Percentiles rank a stretch among this genome's conserved stretches.
phyloP scores from a whole-genome alignment of 345 rosid genomes.

The Arabis hirsuta region DNA sequence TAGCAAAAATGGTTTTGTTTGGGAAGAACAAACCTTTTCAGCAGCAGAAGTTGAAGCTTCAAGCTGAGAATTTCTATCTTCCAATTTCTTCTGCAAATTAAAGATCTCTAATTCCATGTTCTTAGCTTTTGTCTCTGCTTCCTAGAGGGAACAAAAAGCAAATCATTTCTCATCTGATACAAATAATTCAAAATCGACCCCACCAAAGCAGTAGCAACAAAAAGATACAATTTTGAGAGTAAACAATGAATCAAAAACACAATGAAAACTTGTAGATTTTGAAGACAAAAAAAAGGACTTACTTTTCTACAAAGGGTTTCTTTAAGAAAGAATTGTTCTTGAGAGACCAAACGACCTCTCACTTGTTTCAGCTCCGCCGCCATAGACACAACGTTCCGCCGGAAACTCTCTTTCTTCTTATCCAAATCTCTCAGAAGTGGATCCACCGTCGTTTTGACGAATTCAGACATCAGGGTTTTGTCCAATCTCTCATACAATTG shows the following conservation, averaged over 20 bases:
- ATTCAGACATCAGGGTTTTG: slow-evolving; percentile 48
- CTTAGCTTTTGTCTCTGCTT: slow-evolving; percentile 75
- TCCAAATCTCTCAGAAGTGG: slow-evolving; percentile 82
- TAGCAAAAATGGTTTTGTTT: neutral
- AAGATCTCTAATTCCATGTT: slow-evolving; percentile 66
- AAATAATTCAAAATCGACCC: slow-evolving; percentile 39
- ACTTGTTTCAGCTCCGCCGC: slow-evolving; percentile 86
- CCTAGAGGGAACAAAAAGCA: slow-evolving; percentile 47
- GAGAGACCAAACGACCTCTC: slow-evolving; percentile 75
- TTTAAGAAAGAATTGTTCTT: slow-evolving; percentile 68
- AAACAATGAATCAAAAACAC: slow-evolving; percentile 2
- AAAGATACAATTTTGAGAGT: neutral
- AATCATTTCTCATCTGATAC: slow-evolving; percentile 8
- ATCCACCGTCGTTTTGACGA: slow-evolving; percentile 49
- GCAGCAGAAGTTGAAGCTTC: slow-evolving; percentile 69
- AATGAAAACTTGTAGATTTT: no score
- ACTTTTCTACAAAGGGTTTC: slow-evolving; percentile 78
- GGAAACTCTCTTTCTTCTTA: slow-evolving; percentile 85
- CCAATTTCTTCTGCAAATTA: slow-evolving; percentile 64
- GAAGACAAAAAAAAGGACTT: slow-evolving; percentile 27
- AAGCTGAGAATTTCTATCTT: slow-evolving; percentile 67
- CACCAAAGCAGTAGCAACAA: slow-evolving; percentile 41
- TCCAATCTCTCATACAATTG: slow-evolving; percentile 25
- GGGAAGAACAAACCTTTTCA: slow-evolving; percentile 62
- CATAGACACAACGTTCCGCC: slow-evolving; percentile 78